Base-by-base conservation (phyloP, 768 basidiomycete genomes). In the Rickenella mellea region DNA sequence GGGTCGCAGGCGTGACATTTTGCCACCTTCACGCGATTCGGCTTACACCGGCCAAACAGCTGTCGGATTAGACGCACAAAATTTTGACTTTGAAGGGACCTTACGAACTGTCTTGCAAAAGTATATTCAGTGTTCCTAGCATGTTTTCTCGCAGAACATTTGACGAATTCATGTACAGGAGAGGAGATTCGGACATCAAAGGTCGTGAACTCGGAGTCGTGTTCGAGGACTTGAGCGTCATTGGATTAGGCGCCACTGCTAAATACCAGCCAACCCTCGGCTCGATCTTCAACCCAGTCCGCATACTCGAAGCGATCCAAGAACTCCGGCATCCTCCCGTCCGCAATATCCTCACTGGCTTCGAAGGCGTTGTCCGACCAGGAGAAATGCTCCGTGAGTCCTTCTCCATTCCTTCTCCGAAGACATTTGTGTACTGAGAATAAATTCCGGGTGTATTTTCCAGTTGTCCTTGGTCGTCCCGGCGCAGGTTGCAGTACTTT, bases 401-500 rank as follows among this genome's bases (percentile, higher is more conserved):
- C 11, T 36, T 17, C 17, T 31, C 8, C 15, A 31, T 29, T 17
- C 30, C 6, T 15, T 9, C n/a, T n/a, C n/a, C n/a, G n/a, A n/a
- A n/a, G n/a, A 10, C 19, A 30, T 10, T 3, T 17, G 24, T 36
- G 19, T 6, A 4, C 7, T 15, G 12, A 9, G 7, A 15, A 14
- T 5, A 20, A 3, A 5, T 17, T 7, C 32, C 12, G 33, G 5
- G n/a, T 5, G 10, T 2, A 2, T 4, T n/a, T 15, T 43, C 4
- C 52, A 84, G 83, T 92, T 14, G 89, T 91, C 10, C 72, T 92
- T 20, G 90, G 90, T 19, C 72, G 87, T 22, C 90, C 90, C 1
- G 84, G 84, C 11, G 78, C 86, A 0, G 90, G 91, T 2, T 92
- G 90, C 56, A 80, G 74, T 22, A 89, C 91, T 0, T 69, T 96